Evolutionary conservation across 2,329 filamentous ascomycete genomes (phyloP).

Genomic region (Fusarium nurragi): DNA sequence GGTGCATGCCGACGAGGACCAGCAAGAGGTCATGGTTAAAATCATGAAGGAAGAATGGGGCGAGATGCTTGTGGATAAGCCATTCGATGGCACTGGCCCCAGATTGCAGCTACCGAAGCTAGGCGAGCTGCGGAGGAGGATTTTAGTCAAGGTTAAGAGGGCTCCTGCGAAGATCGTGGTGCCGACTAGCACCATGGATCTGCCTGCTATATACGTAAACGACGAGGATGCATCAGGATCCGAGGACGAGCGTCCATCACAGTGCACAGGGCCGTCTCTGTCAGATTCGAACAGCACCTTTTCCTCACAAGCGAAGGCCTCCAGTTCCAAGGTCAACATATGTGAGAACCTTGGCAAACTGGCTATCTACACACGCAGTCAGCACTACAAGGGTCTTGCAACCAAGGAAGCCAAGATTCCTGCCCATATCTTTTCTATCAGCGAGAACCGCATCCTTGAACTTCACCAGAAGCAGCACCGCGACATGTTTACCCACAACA

Average conservation of each 20-base stretch:
- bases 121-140: constrained; percentile 78
- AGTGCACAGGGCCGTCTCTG: constrained; percentile 21
- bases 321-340: constrained; percentile 69
- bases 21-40: constrained; percentile 91
- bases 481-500: constrained; percentile 87
- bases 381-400: constrained; percentile 78
- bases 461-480: constrained; percentile 70
- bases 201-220: constrained; percentile 42
- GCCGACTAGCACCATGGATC: constrained; percentile 47
- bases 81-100: constrained; percentile 61
- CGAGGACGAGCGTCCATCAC: constrained; percentile 54
- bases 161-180: constrained; percentile 51
- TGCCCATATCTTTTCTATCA: constrained; percentile 85
- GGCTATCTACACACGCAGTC: constrained; percentile 87
- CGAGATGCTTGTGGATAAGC: constrained; percentile 72
- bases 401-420: constrained; percentile 69
- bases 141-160: constrained; percentile 83
- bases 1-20: constrained; percentile 82
- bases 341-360: constrained; percentile 76
- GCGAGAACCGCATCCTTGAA: constrained; percentile 77
- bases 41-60: constrained; percentile 94
- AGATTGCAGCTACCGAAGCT: constrained; percentile 72
- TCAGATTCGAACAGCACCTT: constrained; percentile 16
- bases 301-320: constrained; percentile 40
- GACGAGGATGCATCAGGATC: constrained; percentile 55